phyloP scores from a whole-genome alignment of 1,139 yeast genomes.

The Pichia sp. region DNA sequence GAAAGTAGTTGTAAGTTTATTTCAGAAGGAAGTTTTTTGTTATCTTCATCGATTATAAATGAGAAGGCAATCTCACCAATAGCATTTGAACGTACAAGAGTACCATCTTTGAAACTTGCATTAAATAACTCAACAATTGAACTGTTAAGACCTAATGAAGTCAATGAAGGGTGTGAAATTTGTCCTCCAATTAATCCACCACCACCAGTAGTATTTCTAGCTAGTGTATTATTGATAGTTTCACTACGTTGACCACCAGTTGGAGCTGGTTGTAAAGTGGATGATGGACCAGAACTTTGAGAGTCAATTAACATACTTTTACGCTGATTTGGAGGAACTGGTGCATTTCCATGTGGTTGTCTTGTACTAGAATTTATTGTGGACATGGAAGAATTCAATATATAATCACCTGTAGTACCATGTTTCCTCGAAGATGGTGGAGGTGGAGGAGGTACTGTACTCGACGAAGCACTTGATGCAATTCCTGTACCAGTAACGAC shows the following conservation, averaged over 20 bases:
- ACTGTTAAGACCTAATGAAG: constrained; percentile 60
- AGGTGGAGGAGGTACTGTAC: constrained; percentile 35
- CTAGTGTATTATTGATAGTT: constrained; percentile 12
- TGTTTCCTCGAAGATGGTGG: constrained; percentile 72
- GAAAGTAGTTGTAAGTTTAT: constrained; percentile 22
- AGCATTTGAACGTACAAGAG: constrained; percentile 47
- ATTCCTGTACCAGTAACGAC: constrained; percentile 13
- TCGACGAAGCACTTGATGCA: constrained; percentile 9
- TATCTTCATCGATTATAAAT: constrained; percentile 33
- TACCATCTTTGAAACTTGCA: constrained; percentile 65
- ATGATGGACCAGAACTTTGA: constrained; percentile 3
- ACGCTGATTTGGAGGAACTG: constrained; percentile 28
- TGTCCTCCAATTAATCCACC: constrained; percentile 28
- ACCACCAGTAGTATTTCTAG: constrained; percentile 27
- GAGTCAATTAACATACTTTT: constrained; percentile 14
- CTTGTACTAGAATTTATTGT: constrained; percentile 7
- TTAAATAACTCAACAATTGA: constrained; percentile 78
- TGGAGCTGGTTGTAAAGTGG: constrained; percentile 15
- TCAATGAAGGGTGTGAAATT: constrained; percentile 46
- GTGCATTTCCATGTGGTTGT: constrained; percentile 25
- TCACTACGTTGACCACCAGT: constrained; percentile 16
- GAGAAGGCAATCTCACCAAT: constrained; percentile 79
- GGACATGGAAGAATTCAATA: background rate
- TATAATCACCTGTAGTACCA: constrained; percentile 13
- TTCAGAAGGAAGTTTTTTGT: constrained; percentile 26